Base-by-base conservation (phyloP, 495 filamentous ascomycete genomes). In the Neurospora sp. region DNA sequence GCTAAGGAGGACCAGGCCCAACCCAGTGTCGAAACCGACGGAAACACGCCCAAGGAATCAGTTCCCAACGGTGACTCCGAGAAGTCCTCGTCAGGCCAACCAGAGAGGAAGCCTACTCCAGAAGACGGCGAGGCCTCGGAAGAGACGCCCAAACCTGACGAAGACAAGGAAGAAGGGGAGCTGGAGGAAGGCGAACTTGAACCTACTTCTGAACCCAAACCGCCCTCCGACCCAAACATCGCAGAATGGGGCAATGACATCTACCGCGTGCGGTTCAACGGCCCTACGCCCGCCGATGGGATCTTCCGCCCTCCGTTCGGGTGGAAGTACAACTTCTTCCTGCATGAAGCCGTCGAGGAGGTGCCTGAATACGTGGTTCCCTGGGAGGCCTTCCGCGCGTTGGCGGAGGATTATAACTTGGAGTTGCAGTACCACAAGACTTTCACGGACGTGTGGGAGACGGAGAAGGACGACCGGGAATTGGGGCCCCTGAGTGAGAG, bases 331-430 rank as follows among this genome's bases (percentile, higher is more conserved):
- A 96, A 89, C 79, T 99, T 96, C 85, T 95, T 93, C 78, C 89
- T 99, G 77, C 89, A 94, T 77, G 96, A 99, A 80, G 96, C 96
- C 2, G 96, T 99, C 23, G 94, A 97, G 80, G 93, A 94, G 76
- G 92, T 97, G 11, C 96, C 96, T 35, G 96, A 99, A 83, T 99
- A 97, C 81, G 94, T 99, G 11, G 96, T 99, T 9, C 96, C 96
- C 0, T 99, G 96, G 96, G 94, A 96, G 78, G 94, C 93, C 2
- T 98, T 99, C 82, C 93, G 96, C 82, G 94, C 88, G 54, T 85
- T 99, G 75, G 96, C 96, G 35, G 94, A 97, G 79, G 96, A 98
- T 76, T 98, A 95, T 83, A 97, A 96, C 78, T 89, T 99, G 4
- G 96, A 99, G 79, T 85, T 97, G 70, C 91, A 96, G 79, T 99